Evolutionary conservation across 192 early-diverging fungal genomes (phyloP), one percentile per base, ranked within the genome.

Genomic region (Lobosporangium transversale): DNA sequence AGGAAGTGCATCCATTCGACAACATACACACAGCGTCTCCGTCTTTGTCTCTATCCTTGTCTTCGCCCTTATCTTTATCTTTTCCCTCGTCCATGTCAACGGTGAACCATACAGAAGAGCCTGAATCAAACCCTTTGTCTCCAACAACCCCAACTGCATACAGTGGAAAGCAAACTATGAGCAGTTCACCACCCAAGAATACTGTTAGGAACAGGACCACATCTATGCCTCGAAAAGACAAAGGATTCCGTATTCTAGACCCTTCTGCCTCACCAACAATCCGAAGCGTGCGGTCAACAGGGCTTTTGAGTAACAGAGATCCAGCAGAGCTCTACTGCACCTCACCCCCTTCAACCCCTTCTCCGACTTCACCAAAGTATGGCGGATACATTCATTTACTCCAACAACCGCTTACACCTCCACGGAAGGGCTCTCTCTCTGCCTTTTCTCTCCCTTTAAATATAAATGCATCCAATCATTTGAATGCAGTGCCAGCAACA

Each of bases 211-310:
- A 21, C 21, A 53, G 35, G n/a, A 33, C 48, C 18, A 12, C 15
- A 20, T n/a, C n/a, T n/a, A 21, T 23, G 0, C 55, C 43, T 9
- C 21, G 21, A 0, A 64, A 42, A 18, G 62, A 74, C 4, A 58
- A 53, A 24, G 62, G 70, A 3, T 65, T 74, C 33, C 45, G 56
- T 8, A 74, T 74, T 31, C 44, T 50, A 31, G 62, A 58, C 20
- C 66, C 66, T 33, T 33, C 65, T 6, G 26, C 18, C 15, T 23
- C 53, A 29, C 53, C 53, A 14, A 42, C 44, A n/a, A 49, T 23
- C 51, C 51, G 42, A 4, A 37, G 31, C 42, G 43, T 44, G 29
- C 40, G 50, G 24, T 53, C 67, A 15, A 23, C 30, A 26, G 67
- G 61, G 15, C 33, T 45, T 20, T 30, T 58, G 36, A n/a, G n/a